These are phyloP conservation scores for Yueomyces sp. DNA, from an alignment of 805 yeast species.

Conservation along the genomic window DNA sequence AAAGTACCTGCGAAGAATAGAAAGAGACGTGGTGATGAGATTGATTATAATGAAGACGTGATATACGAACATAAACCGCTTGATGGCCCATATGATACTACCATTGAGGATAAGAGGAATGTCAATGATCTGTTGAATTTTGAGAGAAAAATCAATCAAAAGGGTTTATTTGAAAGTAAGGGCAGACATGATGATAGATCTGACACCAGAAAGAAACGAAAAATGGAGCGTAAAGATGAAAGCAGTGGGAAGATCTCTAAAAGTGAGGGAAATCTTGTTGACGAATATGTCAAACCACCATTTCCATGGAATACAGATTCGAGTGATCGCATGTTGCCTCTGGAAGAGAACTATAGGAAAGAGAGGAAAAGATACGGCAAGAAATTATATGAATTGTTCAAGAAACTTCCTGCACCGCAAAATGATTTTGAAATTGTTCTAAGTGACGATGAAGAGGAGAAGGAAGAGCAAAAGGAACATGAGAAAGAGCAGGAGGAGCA, in stretches of 20 bases:
- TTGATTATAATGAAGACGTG: constrained; percentile 75
- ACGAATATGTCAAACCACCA: constrained; percentile 15
- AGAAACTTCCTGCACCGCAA: constrained; percentile 28
- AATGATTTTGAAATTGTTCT: constrained; percentile 34
- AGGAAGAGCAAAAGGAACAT: not conserved
- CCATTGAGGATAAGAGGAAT: constrained; percentile 40
- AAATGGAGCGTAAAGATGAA: constrained; percentile 10
- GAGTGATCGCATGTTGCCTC: not conserved
- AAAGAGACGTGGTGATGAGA: constrained; percentile 42
- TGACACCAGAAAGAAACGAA: constrained; percentile 10
- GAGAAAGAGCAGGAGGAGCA: too few relatives aligned
- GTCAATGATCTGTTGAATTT: constrained; percentile 27
- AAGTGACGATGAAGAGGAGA: constrained; percentile 16
- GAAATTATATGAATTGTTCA: constrained; percentile 14
- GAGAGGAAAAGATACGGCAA: not conserved
- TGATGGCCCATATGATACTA: constrained; percentile 54
- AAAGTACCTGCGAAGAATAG: constrained; percentile 36
- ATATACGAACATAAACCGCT: constrained; percentile 64
- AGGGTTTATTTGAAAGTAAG: constrained; percentile 33
- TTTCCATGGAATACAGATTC: constrained; percentile 22
- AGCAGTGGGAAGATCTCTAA: constrained; percentile 2
- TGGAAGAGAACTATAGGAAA: not conserved
- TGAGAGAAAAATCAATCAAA: constrained; percentile 28
- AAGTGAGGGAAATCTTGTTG: constrained; percentile 5
- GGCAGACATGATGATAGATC: constrained; percentile 9